Evolutionary conservation across 2,329 filamentous ascomycete genomes (phyloP).

Genomic region (Clonostachys rosea): DNA sequence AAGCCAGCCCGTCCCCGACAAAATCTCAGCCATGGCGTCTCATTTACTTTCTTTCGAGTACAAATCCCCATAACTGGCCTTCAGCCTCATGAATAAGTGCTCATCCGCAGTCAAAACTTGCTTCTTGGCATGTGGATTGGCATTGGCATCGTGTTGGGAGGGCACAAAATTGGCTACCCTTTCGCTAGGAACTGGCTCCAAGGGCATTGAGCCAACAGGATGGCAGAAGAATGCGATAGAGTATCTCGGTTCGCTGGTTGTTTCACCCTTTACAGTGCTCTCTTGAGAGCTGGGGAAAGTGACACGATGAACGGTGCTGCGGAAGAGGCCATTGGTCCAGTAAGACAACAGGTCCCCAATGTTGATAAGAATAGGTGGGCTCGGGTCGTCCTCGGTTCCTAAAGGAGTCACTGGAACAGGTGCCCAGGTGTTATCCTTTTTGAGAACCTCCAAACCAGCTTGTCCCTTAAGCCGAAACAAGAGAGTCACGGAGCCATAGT

Average conservation of each 20-base stretch:
- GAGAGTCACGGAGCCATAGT: constrained; percentile 71
- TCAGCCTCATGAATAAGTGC: constrained; percentile 57
- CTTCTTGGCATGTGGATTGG: constrained; percentile 44
- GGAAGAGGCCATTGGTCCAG: constrained; percentile 86
- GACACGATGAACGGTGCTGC: constrained; percentile 85
- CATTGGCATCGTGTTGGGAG: constrained; percentile 17
- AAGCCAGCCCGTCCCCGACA: neutral
- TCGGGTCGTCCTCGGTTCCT: constrained; percentile 50
- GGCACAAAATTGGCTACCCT: constrained; percentile 39
- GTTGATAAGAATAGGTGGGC: constrained; percentile 77
- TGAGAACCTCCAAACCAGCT: constrained; percentile 79
- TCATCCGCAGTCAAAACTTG: constrained; percentile 59
- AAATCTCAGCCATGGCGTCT: neutral
- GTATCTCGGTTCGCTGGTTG: constrained; percentile 48
- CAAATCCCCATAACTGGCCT: constrained; percentile 51
- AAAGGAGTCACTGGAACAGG: constrained; percentile 64
- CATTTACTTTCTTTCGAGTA: constrained; percentile 30
- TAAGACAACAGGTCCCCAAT: constrained; percentile 68
- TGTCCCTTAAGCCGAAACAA: constrained; percentile 85
- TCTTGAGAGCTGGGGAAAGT: constrained; percentile 51
- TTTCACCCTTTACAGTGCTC: constrained; percentile 33
- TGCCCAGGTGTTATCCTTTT: constrained; percentile 49
- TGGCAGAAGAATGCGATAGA: constrained; percentile 68
- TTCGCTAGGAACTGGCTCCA: constrained; percentile 57
- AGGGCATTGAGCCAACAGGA: constrained; percentile 45